Base-by-base conservation (phyloP, 2,329 filamentous ascomycete species). In the Beauveria australis region DNA sequence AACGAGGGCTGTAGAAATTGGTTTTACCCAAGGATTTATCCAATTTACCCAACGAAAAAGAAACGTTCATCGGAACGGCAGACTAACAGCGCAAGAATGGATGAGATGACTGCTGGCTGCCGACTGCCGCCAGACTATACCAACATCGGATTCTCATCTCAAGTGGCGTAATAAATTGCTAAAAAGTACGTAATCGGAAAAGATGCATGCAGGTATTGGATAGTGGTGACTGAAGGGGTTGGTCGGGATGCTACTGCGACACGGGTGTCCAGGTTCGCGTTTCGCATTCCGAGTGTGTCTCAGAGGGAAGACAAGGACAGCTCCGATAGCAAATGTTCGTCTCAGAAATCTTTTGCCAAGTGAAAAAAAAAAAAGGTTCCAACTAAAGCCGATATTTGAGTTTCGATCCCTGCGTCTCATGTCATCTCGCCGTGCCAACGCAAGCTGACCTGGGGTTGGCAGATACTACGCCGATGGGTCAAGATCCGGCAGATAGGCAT, bases 231-330 rank as follows among this genome's bases (percentile, higher is more conserved):
- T 16, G 10, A 19, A 12, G 12, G 19, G 37, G 30, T 30, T 19
- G 40, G 22, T 43, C 49, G 55, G 28, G 49, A 60, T 53, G 58
- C 30, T 54, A 51, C 28, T 54, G 58, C 58, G 43, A 60, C 41
- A 37, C 58, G 30, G 48, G 10, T 43, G 49, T 52, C 18, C 28
- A 60, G 28, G 49, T 41, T 10, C 12, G 28, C 30, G 58, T 60
- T 48, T 60, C 58, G 49, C 24, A 53, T 54, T 19, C 22, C 24
- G 19, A 41, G 22, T n/a, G 58, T n/a, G 58, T 60, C 41, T 60
- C 48, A 60, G 41, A 53, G 48, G 37, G 19, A 28, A 16, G 28
- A 3, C 33, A 58, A 43, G 33, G 24, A 49, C 3, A n/a, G 5
- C 7, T 18, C 10, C 46, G 22, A 49, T 48, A 30, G 30, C 16